Evolutionary conservation across 2,329 filamentous ascomycete species (phyloP).

Genomic region (Herpotrichia juniperi): DNA sequence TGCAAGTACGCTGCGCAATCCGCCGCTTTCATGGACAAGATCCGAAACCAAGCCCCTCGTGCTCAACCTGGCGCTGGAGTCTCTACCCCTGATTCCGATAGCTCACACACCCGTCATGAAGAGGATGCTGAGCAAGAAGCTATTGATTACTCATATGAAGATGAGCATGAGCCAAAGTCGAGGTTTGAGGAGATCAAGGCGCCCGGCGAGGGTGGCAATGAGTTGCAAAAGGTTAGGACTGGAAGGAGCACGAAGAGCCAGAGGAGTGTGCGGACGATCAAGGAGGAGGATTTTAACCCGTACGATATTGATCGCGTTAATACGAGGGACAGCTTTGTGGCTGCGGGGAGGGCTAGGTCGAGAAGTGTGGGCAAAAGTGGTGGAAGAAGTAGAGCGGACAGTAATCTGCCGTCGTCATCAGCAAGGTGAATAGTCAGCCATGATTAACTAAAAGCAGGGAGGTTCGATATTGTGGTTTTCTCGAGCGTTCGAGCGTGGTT

Average conservation of each 20-base stretch:
- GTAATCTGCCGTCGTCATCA: neutral
- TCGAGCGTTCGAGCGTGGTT: conserved; percentile 1
- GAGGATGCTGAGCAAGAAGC: conserved; percentile 27
- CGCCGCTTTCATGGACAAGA: conserved; percentile 62
- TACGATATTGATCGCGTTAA: conserved; percentile 57
- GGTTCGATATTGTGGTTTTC: neutral
- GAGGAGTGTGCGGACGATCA: conserved; percentile 26
- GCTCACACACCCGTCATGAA: conserved; percentile 39
- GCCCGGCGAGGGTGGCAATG: conserved; percentile 31
- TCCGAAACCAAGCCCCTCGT: conserved; percentile 42
- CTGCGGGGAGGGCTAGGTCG: neutral
- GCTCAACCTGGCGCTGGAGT: conserved; percentile 13
- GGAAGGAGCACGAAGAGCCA: conserved; percentile 28
- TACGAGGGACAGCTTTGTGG: conserved; percentile 53
- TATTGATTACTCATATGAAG: conserved; percentile 24
- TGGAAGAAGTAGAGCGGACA: conserved; percentile 24
- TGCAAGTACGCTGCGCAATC: conserved; percentile 75
- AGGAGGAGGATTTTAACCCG: conserved; percentile 48
- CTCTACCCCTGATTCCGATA: conserved; percentile 12
- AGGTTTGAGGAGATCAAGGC: conserved; percentile 48
- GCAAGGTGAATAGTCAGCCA: neutral
- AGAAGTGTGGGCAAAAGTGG: conserved; percentile 17
- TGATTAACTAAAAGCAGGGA: neutral
- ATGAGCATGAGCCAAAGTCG: conserved; percentile 27
- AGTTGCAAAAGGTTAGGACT: conserved; percentile 35